Evolutionary conservation across 2,329 filamentous ascomycete genomes (phyloP).

Genomic region (Myriosclerotinia curreyana): DNA sequence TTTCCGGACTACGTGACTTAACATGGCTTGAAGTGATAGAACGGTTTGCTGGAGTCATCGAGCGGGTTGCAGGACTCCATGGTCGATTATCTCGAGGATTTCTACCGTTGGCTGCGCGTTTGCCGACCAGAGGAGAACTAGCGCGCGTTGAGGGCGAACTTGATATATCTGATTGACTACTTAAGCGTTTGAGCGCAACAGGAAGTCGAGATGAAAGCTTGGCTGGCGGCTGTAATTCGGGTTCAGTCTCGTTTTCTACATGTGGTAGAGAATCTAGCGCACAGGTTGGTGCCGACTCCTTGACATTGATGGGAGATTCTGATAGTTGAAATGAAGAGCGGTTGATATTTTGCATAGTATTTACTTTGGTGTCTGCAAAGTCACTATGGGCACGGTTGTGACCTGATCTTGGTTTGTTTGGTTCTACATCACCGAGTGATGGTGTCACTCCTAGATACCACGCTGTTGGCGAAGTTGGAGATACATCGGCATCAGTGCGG

Average conservation of each 20-base stretch:
- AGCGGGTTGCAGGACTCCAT: constrained; percentile 34
- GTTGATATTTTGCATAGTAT: constrained; percentile 29
- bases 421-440: constrained; percentile 42
- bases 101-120: constrained; percentile 41
- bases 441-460: constrained; percentile 55
- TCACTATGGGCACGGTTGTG: constrained; percentile 61
- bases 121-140: constrained; percentile 51
- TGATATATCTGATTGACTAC: constrained; percentile 46
- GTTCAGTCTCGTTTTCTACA: background rate
- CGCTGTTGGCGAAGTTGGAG: constrained; percentile 63
- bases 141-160: constrained; percentile 34
- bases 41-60: constrained; percentile 29
- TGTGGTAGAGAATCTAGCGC: background rate
- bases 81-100: constrained; percentile 31
- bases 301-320: constrained; percentile 12
- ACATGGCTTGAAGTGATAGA: constrained; percentile 42
- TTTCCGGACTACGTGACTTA: constrained; percentile 30
- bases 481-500: constrained; percentile 53
- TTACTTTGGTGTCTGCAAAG: constrained; percentile 43
- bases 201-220: constrained; percentile 34
- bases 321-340: constrained; percentile 17
- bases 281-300: background rate
- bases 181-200: constrained; percentile 32
- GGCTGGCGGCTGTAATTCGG: constrained; percentile 8
- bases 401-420: constrained; percentile 38